Evolutionary conservation across 352 stramenopile genomes (phyloP).

Genomic region (Phytophthora pinifolia): DNA sequence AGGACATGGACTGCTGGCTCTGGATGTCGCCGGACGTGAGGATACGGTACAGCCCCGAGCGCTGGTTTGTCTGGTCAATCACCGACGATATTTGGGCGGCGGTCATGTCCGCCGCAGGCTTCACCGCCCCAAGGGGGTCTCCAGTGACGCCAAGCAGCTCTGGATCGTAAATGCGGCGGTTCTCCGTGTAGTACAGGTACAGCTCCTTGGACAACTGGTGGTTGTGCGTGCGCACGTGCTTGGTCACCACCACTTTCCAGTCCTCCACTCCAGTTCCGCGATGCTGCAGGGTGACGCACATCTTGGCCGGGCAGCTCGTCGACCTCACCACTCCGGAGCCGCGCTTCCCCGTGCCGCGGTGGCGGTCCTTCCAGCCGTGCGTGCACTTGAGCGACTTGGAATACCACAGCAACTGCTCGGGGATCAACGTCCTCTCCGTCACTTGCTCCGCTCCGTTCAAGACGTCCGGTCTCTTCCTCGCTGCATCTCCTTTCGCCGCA

Average conservation of each 20-base stretch:
- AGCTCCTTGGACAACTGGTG: slow-evolving; percentile 73
- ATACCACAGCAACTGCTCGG: slow-evolving; percentile 68
- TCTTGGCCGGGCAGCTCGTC: slow-evolving; percentile 72
- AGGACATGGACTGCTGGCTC: slow-evolving; percentile 22
- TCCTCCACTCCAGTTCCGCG: slow-evolving; percentile 33
- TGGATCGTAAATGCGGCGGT: slow-evolving; percentile 75
- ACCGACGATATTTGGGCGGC: slow-evolving; percentile 19
- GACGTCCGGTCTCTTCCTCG: background rate
- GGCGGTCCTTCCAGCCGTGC: slow-evolving; percentile 75
- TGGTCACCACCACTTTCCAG: slow-evolving; percentile 78
- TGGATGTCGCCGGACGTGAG: slow-evolving; percentile 20
- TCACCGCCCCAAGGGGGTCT: slow-evolving; percentile 3
- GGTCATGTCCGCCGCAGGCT: slow-evolving; percentile 4
- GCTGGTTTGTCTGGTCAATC: slow-evolving; percentile 25
- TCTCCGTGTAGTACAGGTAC: slow-evolving; percentile 77
- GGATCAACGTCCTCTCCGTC: slow-evolving; percentile 50
- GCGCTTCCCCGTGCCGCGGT: slow-evolving; percentile 68
- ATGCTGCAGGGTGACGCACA: slow-evolving; percentile 77
- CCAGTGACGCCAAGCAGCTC: slow-evolving; percentile 48
- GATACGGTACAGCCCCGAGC: slow-evolving; percentile 17
- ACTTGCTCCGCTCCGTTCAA: slow-evolving; percentile 1
- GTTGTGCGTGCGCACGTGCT: slow-evolving; percentile 72
- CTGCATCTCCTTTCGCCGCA: slow-evolving; percentile 17
- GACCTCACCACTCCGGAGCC: slow-evolving; percentile 57
- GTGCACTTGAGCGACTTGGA: slow-evolving; percentile 85